Evolutionary conservation across 768 basidiomycete genomes (phyloP).

Genomic region (Hirschioporus abietinus): DNA sequence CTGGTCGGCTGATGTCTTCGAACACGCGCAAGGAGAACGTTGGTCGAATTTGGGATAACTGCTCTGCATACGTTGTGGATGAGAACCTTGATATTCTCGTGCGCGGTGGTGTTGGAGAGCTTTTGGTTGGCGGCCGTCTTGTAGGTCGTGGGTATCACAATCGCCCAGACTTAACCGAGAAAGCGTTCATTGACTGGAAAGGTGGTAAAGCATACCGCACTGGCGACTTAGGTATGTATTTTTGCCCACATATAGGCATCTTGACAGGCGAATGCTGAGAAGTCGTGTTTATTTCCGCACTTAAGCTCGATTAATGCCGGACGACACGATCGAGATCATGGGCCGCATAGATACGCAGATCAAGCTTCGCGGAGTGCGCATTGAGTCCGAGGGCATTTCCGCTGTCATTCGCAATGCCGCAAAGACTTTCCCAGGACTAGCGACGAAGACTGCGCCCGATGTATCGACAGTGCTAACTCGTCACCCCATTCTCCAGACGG

Average conservation of each 20-base stretch:
- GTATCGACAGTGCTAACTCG: slow-evolving; percentile 37
- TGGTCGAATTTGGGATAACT: slow-evolving; percentile 34
- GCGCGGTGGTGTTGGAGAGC: slow-evolving; percentile 41
- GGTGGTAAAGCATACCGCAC: slow-evolving; percentile 43
- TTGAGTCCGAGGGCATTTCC: slow-evolving; percentile 48
- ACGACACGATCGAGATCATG: slow-evolving; percentile 41
- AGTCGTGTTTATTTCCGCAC: neutral
- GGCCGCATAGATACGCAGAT: slow-evolving; percentile 49
- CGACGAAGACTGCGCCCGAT: slow-evolving; percentile 23
- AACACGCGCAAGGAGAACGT: slow-evolving; percentile 38
- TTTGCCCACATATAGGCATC: slow-evolving; percentile 6
- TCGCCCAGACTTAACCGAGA: slow-evolving; percentile 37
- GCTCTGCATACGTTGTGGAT: slow-evolving; percentile 37
- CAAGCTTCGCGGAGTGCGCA: slow-evolving; percentile 49
- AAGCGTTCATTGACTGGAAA: slow-evolving; percentile 40
- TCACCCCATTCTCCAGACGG: slow-evolving; percentile 37
- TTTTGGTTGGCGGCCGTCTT: slow-evolving; percentile 44
- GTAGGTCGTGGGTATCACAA: slow-evolving; percentile 47
- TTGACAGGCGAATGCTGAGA: neutral
- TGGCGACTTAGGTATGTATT: slow-evolving; percentile 40
- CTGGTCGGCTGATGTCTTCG: slow-evolving; percentile 36
- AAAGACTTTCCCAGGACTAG: slow-evolving; percentile 15
- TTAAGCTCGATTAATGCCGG: slow-evolving; percentile 43
- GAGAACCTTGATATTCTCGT: slow-evolving; percentile 35
- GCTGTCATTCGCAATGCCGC: slow-evolving; percentile 33